phyloP scores from a whole-genome alignment of 2,329 filamentous ascomycete genomes.

The Calonectria multiphialidica region DNA sequence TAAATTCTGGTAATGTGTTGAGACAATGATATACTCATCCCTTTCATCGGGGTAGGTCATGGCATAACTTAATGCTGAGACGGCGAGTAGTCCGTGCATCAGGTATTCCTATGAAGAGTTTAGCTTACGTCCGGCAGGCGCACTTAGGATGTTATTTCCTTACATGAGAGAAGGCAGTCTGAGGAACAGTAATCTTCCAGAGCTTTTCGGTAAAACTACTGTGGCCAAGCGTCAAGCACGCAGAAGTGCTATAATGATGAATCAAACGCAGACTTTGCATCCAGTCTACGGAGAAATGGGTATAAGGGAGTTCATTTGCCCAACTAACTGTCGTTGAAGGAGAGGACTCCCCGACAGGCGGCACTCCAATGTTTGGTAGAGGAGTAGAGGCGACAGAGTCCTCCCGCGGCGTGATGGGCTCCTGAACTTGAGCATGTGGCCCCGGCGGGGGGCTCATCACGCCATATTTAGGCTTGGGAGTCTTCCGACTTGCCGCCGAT shows the following conservation, averaged over 20 bases:
- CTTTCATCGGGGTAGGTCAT: conserved; percentile 20
- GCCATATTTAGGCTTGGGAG: neutral
- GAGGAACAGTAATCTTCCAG: conserved; percentile 24
- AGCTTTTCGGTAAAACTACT: conserved; percentile 5
- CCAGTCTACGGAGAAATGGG: conserved; percentile 20
- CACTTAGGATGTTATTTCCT: neutral
- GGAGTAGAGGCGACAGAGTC: neutral
- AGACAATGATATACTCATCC: conserved; percentile 27
- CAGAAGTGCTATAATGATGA: conserved; percentile 28
- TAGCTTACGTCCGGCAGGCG: neutral
- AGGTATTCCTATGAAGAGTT: conserved; percentile 25
- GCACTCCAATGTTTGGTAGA: neutral
- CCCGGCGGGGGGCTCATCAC: neutral
- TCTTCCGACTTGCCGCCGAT: neutral
- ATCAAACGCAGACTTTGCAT: conserved; percentile 30
- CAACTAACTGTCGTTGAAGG: neutral
- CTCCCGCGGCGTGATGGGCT: neutral
- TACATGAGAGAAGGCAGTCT: conserved; percentile 29
- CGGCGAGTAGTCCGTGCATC: conserved; percentile 29
- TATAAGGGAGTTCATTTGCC: neutral
- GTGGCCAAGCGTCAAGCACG: neutral
- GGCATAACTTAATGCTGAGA: conserved; percentile 28
- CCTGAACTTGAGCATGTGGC: neutral
- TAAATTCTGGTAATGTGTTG: conserved; percentile 28
- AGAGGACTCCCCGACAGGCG: neutral